Evolutionary conservation across 2,329 filamentous ascomycete species (phyloP).

Genomic region (Ceratocystis alfenasii): DNA sequence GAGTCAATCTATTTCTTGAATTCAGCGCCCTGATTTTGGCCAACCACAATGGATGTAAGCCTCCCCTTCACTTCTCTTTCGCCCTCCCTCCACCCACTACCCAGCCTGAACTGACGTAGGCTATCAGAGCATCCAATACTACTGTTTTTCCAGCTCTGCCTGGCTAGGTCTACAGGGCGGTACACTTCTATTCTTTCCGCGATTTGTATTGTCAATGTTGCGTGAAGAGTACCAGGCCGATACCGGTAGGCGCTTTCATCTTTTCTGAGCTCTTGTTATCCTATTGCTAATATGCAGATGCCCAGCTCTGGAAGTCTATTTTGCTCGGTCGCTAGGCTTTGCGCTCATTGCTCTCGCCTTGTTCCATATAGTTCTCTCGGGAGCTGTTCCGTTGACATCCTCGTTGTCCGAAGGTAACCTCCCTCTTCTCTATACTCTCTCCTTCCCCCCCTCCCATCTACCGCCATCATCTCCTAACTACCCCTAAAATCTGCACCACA

Average conservation of each 20-base stretch:
- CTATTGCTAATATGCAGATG: too few relatives aligned
- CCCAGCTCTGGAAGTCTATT: constrained; percentile 56
- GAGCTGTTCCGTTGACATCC: constrained; percentile 51
- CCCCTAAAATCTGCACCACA: constrained; percentile 5
- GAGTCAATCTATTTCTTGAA: background rate
- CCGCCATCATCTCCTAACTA: background rate
- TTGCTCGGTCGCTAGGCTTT: constrained; percentile 58
- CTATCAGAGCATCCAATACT: constrained; percentile 38
- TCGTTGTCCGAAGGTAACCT: constrained; percentile 32
- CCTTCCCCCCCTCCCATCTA: constrained; percentile 18
- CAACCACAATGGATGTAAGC: constrained; percentile 27
- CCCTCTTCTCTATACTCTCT: background rate
- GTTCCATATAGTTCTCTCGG: constrained; percentile 56
- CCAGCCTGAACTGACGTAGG: background rate
- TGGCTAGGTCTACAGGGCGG: constrained; percentile 40
- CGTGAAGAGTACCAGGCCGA: constrained; percentile 28
- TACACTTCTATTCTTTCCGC: constrained; percentile 38
- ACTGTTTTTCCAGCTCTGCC: constrained; percentile 40
- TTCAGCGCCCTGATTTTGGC: background rate
- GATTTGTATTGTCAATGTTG: constrained; percentile 37
- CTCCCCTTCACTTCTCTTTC: background rate
- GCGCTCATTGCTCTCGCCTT: constrained; percentile 52
- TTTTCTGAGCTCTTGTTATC: background rate
- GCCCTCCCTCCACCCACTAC: background rate
- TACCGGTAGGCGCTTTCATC: constrained; percentile 27